Evolutionary conservation across 495 filamentous ascomycete genomes (phyloP).

Genomic region (Xylaria venustula): DNA sequence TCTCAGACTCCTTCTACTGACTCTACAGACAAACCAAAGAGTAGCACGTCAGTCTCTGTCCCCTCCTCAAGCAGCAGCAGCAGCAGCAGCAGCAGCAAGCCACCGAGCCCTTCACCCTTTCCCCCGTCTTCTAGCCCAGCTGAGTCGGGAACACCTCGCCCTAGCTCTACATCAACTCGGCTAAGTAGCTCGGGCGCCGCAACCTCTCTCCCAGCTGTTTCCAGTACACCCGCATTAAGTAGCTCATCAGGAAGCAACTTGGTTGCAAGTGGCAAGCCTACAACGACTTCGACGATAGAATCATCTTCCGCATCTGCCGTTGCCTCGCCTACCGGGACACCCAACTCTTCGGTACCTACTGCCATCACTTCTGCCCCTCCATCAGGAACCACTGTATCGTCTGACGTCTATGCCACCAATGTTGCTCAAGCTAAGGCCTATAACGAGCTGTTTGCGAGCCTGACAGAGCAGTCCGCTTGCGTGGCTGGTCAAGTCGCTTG

Average conservation of each 20-base stretch:
- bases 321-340: constrained; percentile 27
- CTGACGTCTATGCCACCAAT: constrained; percentile 35
- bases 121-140: not conserved
- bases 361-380: constrained; percentile 32
- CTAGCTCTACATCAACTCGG: not conserved
- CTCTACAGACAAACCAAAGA: not conserved
- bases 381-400: constrained; percentile 33
- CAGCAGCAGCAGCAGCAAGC: too few species aligned
- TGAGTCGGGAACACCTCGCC: not conserved
- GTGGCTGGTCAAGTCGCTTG: constrained; percentile 39
- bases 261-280: not conserved
- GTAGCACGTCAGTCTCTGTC: not conserved
- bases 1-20: constrained; percentile 1
- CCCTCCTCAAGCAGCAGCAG: not conserved
- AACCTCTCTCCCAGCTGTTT: not conserved
- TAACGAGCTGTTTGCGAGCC: constrained; percentile 37
- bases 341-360: constrained; percentile 36
- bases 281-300: constrained; percentile 11
- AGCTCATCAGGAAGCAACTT: not conserved
- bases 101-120: not conserved
- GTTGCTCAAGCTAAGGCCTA: constrained; percentile 34
- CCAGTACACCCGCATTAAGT: not conserved
- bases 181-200: not conserved
- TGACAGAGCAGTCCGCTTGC: constrained; percentile 39
- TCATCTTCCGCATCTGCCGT: constrained; percentile 23